Base-by-base conservation (phyloP, 768 basidiomycete species). In the Macrolepiota fuliginosa region DNA sequence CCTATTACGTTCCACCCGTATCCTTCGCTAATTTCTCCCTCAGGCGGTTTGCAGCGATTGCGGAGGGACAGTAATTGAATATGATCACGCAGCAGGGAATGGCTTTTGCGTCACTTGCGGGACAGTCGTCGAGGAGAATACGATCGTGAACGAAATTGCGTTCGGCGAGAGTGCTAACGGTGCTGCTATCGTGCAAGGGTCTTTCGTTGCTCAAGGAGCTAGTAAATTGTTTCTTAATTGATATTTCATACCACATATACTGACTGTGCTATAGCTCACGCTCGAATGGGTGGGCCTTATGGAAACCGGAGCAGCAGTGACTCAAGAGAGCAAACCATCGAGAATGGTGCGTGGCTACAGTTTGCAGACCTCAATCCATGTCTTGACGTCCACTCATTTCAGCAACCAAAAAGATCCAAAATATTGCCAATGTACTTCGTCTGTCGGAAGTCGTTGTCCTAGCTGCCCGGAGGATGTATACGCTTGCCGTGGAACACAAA, bases 101-200 rank as follows among this genome's bases (percentile, higher is more conserved):
- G 91, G 90, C 4, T 91, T 93, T 70, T 96, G 94, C 67, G 83
- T 90, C 0, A 79, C 83, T 66, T 98, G 96, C 67, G 94, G 93
- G 50, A 91, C 89, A 6, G 94, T 98, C 17, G 80, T 96, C 10
- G 94, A 96, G 75, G 93, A 97, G 74, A 95, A 94, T 69, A 86
- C 90, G 2, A 94, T 98, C 62, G 93, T 98, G 10, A 91, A 89
- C 64, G 97, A 99, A 71, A 86, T 99, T 58, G 87, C 88, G 0
- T 99, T 99, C 67, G 94, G 94, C n/a, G 97, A 99, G 79, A 91
- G 91, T 3, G 84, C 90, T 11, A 83, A 84, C 29, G 97, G 97
- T 25, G 93, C 95, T 4, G 96, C 96, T 1, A 92, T 98, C 81
- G 96, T 97, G 1, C 91, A 96, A 69, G 97, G 97, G 2, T 88